These are phyloP conservation scores for Fomitopsis palustris DNA, from an alignment of 1,284 basidiomycete genomes.

Conservation along the genomic window DNA sequence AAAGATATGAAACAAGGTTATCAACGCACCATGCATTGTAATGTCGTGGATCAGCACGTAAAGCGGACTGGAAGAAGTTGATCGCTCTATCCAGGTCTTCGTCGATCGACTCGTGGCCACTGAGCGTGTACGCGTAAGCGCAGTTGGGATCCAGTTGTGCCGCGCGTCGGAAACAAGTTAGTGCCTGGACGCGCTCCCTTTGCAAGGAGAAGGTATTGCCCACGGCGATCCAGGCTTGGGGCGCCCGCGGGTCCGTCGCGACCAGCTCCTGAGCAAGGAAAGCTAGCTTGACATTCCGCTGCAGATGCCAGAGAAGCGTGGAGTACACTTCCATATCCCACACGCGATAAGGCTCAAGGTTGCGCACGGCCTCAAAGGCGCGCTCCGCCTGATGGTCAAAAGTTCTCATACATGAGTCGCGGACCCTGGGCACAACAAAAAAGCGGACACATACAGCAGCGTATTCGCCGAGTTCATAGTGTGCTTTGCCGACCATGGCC, in stretches of 20 bases:
- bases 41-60: constrained; percentile 84
- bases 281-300: constrained; percentile 77
- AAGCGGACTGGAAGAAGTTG: constrained; percentile 84
- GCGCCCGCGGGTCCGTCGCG: constrained; percentile 72
- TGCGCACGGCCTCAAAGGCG: constrained; percentile 77
- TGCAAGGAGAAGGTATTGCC: constrained; percentile 92
- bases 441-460: constrained; percentile 58
- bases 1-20: constrained; percentile 7
- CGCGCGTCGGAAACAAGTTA: constrained; percentile 90
- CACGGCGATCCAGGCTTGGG: constrained; percentile 93
- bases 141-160: constrained; percentile 79
- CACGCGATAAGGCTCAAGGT: constrained; percentile 81
- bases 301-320: constrained; percentile 90
- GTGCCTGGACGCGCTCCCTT: constrained; percentile 86
- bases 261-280: constrained; percentile 89
- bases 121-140: constrained; percentile 91
- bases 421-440: constrained; percentile 3
- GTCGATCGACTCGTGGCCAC: constrained; percentile 92
- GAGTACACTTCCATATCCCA: constrained; percentile 94
- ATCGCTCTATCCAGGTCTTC: constrained; percentile 90
- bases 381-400: constrained; percentile 66
- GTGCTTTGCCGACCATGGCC: constrained; percentile 78
- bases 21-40: constrained; percentile 89
- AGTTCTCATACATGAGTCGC: constrained; percentile 14
- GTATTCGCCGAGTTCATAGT: constrained; percentile 88